Base-by-base conservation (phyloP, 768 basidiomycete species). In the Psilocybe cyanescens region DNA sequence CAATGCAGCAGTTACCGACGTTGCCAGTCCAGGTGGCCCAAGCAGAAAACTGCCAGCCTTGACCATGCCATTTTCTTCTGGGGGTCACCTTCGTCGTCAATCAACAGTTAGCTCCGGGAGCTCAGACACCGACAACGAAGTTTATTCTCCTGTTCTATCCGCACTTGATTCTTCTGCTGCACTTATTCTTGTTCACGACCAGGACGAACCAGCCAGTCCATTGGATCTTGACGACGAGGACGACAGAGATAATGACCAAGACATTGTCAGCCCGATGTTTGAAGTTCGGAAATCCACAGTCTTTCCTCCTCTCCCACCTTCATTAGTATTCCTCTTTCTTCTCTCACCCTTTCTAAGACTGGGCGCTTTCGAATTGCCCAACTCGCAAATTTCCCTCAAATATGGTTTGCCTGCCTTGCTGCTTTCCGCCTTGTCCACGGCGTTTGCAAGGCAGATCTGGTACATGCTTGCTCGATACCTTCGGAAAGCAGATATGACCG, bases 391-490 rank as follows among this genome's bases (percentile, higher is more conserved):
- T 50, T 78, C 86, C 3, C 74, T 88, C 44, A 79, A 81, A 67
- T 76, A 80, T 30, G 78, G 81, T 3, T 74, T 91, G 30, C 74
- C 84, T 30, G 73, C 77, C 1, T 71, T 91, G 2, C 49, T 86
- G 33, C 66, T 80, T 30, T 86, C 86, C 59, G 86, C 86, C n/a
- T 65, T 80, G 37, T 73, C 89, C 12, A 81, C 90, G 6, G 81
- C 81, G 33, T 84, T 89, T 63, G 79, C 86, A 41, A 77, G 88
- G 54, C 89, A 90, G 65, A 75, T 92, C 52, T 90, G 88, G 86
- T 91, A 90, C 74, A 83, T 91, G 79, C 82, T 92, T n/a, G 85
- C 87, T 48, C 81, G 87, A 33, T 90, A 92, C 71, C 77, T 90
- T 48, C 83, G 85, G 66, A 83, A 84, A 71, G 79, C 81, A 33